Percentiles rank a stretch among this genome's conserved stretches.
These are phyloP conservation scores for Fagus crenata DNA, from an alignment of 306 rosid genomes.

Conservation along the genomic window DNA sequence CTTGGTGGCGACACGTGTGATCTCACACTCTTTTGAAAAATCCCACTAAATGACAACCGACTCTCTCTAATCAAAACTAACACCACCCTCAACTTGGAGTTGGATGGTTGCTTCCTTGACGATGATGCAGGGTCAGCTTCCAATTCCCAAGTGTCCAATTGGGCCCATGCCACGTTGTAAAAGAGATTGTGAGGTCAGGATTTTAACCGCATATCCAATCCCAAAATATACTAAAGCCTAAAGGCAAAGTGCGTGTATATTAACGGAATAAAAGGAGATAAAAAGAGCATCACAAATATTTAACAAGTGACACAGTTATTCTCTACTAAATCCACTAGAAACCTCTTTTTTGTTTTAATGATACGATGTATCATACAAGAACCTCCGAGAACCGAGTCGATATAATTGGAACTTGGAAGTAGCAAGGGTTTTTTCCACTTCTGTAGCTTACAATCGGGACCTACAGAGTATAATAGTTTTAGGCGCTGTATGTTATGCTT, in stretches of 20 bases:
- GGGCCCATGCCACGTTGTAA: constrained; percentile 10
- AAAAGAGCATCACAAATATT: background rate
- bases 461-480: background rate
- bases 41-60: constrained; percentile 25
- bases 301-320: background rate
- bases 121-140: constrained; percentile 19
- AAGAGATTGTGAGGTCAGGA: background rate
- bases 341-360: background rate
- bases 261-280: background rate
- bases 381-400: too few species aligned
- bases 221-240: background rate
- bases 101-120: background rate
- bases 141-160: constrained; percentile 14
- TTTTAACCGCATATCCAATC: background rate
- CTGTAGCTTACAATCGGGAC: background rate
- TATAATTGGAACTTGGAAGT: background rate
- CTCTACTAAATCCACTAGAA: background rate
- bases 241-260: background rate
- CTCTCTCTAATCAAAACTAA: background rate
- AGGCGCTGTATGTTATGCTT: too few species aligned
- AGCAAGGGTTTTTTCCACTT: background rate
- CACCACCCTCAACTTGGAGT: too few species aligned
- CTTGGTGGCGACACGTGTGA: constrained; percentile 9
- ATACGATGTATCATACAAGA: background rate
- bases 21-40: constrained; percentile 10